Evolutionary conservation across 495 filamentous ascomycete genomes (phyloP), one percentile per base, ranked within the genome.

Genomic region (Cercophora sp.): DNA sequence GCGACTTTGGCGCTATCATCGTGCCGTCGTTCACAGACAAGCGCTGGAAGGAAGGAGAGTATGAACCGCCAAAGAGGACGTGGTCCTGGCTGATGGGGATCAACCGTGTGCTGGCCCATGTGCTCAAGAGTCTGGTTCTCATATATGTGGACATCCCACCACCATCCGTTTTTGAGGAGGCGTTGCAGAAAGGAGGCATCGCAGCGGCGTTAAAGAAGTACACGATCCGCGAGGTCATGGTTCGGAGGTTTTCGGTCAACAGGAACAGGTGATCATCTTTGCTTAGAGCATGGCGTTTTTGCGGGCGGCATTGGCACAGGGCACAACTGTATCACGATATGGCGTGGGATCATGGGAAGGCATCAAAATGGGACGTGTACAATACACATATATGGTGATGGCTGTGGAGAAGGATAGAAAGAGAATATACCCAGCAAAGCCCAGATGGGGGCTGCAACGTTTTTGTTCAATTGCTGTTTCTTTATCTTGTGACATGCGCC

Each of bases 21-120:
- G 53, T 97, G 18, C 94, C 93, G 3, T 81, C 89, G 1, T 97
- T 90, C 64, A 83, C 78, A 1, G 74, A 93, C 54, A 62, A 80
- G 0, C 86, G 86, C 59, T 97, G 91, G 91, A 75, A 68, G 78
- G 36, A 73, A 65, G 32, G 70, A 56, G 65, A 68, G 23, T 59
- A 72, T 55, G 26, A 74, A 69, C 54, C 65, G 48, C 73, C 74
- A 22, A 68, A 74, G 45, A 70, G 62, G 50, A 82, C 80, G 44
- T 97, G 94, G 93, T 87, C 88, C 74, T 96, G 90, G 91, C 68
- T 97, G 49, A 91, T 95, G 73, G 85, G 87, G 34, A 79, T 96
- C 32, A 95, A 95, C 61, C 83, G 93, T 11, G 91, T 97, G n/a
- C 85, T 95, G 53, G 81, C 80, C 6, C 87, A 91, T 58, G 93